phyloP scores from a whole-genome alignment of 192 early-diverging fungal genomes.

The Funneliformis mosseae region DNA sequence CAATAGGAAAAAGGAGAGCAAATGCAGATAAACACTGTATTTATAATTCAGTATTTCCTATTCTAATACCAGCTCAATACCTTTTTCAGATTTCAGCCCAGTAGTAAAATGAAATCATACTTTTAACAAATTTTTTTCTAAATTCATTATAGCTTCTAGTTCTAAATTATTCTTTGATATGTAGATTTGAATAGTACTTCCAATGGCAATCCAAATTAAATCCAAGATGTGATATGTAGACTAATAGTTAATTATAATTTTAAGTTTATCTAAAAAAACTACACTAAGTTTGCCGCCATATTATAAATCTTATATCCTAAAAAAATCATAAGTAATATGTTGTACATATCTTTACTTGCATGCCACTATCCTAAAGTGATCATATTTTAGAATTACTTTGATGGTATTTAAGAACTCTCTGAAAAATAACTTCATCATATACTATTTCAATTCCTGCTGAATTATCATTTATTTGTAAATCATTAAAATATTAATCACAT shows the following conservation, averaged over 20 bases:
- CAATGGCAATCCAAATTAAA: neutral
- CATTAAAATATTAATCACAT: constrained; percentile 4
- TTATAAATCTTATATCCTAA: constrained; percentile 5
- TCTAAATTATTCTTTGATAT: neutral
- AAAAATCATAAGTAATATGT: neutral
- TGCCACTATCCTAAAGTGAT: constrained; percentile 10
- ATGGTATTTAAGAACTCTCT: neutral
- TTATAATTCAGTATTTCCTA: constrained; percentile 16
- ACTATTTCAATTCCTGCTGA: neutral
- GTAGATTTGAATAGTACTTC: neutral
- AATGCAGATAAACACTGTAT: neutral
- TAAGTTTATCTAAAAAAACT: neutral
- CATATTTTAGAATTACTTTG: constrained; percentile 10
- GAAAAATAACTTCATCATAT: constrained; percentile 12
- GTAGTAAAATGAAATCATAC: constrained; percentile 1
- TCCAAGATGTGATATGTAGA: neutral
- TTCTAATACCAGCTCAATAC: constrained; percentile 4
- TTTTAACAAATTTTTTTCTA: neutral
- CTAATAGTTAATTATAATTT: neutral
- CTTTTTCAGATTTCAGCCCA: neutral
- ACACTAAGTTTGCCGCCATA: neutral
- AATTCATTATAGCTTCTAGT: neutral
- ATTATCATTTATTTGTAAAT: neutral
- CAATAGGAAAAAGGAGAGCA: constrained; percentile 6
- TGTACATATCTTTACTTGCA: neutral